Evolutionary conservation across 352 stramenopile species (phyloP), one percentile per base, ranked within the genome.

Genomic region (Pythium pyrilobum): DNA sequence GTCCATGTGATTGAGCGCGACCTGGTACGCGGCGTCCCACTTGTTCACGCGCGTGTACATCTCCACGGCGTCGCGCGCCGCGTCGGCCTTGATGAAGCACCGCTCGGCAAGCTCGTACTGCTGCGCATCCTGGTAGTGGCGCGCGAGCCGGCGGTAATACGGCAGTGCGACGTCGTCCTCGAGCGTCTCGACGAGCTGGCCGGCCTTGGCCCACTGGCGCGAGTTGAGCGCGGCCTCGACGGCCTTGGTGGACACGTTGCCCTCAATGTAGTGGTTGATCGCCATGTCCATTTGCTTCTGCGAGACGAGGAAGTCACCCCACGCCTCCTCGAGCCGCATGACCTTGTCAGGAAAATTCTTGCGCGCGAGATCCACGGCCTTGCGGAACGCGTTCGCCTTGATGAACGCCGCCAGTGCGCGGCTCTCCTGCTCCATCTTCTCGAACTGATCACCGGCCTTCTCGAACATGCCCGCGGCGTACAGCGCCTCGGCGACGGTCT

Each of bases 181-280:
- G 24, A 97, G 63, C 29, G 85, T 96, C 50, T 97, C 85, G 12
- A 97, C 84, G 20, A 98, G 74, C 40, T 97, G 91, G 3, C 80
- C 77, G 1, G 94, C 94, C 62, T 96, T 97, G 49, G 75, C 81
- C 91, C 89, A 98, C 58, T 98, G 91, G 10, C 92, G 69, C n/a
- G 88, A 93, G 67, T 92, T 95, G 13, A 98, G 69, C 27, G 90
- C 90, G 3, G 93, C 91, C 40, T 97, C 85, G 8, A 98, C 92
- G 3, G 92, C 94, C 61, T 97, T 97, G 16, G 71, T 92, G 23
- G 86, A 75, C 4, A 92, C 87, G 42, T 96, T 96, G 1, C 90
- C 92, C 71, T 98, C 92, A 33, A 98, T 97, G 71, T 96, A 98
- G 66, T 98, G 92, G 66, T 97, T 97, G 63, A 98, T 98, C 16